Evolutionary conservation across 2,329 filamentous ascomycete species (phyloP).

Genomic region (Xylariaceae sp.): DNA sequence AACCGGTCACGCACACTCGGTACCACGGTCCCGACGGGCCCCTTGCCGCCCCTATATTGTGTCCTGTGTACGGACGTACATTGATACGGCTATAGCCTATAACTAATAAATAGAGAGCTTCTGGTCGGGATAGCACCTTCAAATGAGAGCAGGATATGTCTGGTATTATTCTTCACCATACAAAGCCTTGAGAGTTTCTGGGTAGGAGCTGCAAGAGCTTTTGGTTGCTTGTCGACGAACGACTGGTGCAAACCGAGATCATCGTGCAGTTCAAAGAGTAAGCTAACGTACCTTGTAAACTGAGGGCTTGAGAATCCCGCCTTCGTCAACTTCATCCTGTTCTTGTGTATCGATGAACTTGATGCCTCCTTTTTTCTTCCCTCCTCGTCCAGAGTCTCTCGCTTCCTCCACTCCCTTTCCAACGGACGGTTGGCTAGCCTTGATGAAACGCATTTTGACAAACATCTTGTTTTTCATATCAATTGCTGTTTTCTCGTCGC

Average conservation of each 20-base stretch:
- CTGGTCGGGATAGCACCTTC: too few species aligned
- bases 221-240: neutral
- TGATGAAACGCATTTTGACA: constrained; percentile 92
- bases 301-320: constrained; percentile 78
- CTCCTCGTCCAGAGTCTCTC: constrained; percentile 18
- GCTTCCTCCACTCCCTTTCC: constrained; percentile 63
- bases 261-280: neutral
- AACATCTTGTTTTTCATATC: constrained; percentile 97
- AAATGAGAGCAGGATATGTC: neutral
- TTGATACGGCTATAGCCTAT: too few species aligned
- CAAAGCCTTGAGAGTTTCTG: neutral
- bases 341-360: constrained; percentile 59
- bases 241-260: neutral
- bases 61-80: too few species aligned
- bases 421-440: constrained; percentile 67
- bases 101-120: too few species aligned
- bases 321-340: constrained; percentile 61
- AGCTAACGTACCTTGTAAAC: constrained; percentile 82
- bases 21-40: too few species aligned
- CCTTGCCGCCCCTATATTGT: too few species aligned
- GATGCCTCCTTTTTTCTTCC: constrained; percentile 39
- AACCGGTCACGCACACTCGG: too few species aligned
- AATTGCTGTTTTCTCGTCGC: constrained; percentile 55
- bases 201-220: too few species aligned
- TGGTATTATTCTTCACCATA: neutral